A percentile compares a stretch with the other conserved stretches of the same genome.
These are phyloP conservation scores for Alternaria consortialis DNA, from an alignment of 2,329 filamentous ascomycete species.

Conservation along the genomic window DNA sequence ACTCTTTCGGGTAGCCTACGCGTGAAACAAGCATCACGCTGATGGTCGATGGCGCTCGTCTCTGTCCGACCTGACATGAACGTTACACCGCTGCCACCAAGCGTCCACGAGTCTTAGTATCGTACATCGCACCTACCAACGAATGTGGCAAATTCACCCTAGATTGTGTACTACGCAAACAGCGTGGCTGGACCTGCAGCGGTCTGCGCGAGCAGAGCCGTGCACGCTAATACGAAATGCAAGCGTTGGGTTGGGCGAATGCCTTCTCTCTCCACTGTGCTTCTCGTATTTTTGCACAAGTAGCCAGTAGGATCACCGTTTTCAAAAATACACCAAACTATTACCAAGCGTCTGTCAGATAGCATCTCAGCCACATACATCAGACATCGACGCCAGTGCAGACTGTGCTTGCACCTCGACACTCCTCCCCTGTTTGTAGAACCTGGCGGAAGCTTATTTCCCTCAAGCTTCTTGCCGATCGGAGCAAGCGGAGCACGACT, in stretches of 20 bases:
- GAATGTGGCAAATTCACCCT: slow-evolving; percentile 12
- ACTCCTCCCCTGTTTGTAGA: slow-evolving; percentile 3
- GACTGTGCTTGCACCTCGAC: background rate
- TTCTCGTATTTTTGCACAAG: slow-evolving; percentile 16
- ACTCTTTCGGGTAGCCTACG: slow-evolving; percentile 25
- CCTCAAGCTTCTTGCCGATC: slow-evolving; percentile 21
- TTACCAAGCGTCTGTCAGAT: background rate
- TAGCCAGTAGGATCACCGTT: slow-evolving; percentile 8
- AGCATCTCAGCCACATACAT: slow-evolving; percentile 4
- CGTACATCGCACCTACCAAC: background rate
- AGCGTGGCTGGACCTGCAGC: slow-evolving; percentile 1
- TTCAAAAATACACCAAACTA: slow-evolving; percentile 3
- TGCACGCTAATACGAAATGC: slow-evolving; percentile 3
- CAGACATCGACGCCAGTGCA: background rate
- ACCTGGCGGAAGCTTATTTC: slow-evolving; percentile 19
- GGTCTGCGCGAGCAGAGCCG: background rate
- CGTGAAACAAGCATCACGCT: slow-evolving; percentile 28
- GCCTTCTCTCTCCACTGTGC: slow-evolving; percentile 6
- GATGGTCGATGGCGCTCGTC: slow-evolving; percentile 5
- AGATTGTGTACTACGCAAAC: background rate
- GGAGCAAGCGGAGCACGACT: background rate
- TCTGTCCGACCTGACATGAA: slow-evolving; percentile 20
- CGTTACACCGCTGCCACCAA: slow-evolving; percentile 19
- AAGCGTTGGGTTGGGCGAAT: slow-evolving; percentile 3
- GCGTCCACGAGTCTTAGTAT: background rate